phyloP scores from a whole-genome alignment of 139 green algal species.

The Desmodesmus armatus region DNA sequence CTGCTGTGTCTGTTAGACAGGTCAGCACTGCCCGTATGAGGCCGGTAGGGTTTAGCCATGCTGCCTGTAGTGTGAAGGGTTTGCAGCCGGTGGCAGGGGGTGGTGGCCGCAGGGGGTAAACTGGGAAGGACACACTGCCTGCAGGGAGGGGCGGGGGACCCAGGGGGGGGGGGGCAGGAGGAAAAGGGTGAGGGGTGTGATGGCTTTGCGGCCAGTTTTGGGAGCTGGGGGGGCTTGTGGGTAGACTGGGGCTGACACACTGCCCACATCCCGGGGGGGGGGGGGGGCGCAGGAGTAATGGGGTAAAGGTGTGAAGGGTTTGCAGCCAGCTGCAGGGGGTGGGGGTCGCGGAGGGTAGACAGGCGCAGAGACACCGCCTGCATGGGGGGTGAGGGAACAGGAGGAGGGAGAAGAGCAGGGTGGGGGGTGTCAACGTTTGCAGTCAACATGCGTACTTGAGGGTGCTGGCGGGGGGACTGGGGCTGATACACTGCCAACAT shows the following conservation, averaged over 20 bases:
- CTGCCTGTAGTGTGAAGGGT: conserved; percentile 39
- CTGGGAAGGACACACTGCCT: neutral
- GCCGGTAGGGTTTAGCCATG: neutral
- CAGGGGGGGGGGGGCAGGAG: no score
- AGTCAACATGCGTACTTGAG: neutral
- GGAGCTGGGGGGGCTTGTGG: neutral
- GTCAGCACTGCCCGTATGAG: neutral
- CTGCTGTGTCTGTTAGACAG: neutral
- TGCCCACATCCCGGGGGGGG: no score
- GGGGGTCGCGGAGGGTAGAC: neutral
- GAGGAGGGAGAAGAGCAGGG: neutral
- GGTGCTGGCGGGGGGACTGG: no score
- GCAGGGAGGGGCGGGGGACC: no score
- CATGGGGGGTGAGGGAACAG: no score
- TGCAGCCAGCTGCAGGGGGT: conserved; percentile 56
- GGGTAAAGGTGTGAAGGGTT: conserved; percentile 52
- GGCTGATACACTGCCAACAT: no score
- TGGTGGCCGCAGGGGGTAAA: neutral
- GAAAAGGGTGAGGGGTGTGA: neutral
- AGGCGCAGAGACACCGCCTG: neutral
- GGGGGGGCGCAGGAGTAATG: no score
- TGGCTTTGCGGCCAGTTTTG: neutral
- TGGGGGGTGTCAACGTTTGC: neutral
- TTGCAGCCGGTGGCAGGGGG: conserved; percentile 56
- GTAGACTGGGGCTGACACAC: no score